Conservation (phyloP, 2,329 filamentous ascomycete species). For the Penicillium sclerotigenum region DNA sequence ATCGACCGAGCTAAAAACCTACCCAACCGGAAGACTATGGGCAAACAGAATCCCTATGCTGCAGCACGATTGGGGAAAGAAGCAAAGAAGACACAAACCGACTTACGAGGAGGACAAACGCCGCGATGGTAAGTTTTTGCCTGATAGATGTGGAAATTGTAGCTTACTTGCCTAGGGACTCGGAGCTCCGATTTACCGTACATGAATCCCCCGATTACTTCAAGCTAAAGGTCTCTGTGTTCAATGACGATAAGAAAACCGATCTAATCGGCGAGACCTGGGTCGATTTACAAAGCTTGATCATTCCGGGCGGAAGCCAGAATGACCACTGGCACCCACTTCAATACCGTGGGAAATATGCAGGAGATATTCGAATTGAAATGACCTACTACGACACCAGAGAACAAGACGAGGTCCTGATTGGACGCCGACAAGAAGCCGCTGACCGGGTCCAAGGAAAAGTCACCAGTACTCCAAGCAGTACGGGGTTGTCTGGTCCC, state of each 20-base stretch:
- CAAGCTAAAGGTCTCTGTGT: slow-evolving; percentile 90
- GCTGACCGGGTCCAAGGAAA: slow-evolving; percentile 38
- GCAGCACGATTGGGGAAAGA: slow-evolving; percentile 92
- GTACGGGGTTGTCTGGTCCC: slow-evolving; percentile 40
- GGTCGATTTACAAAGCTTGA: slow-evolving; percentile 76
- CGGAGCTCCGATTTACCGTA: slow-evolving; percentile 92
- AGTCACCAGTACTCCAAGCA: slow-evolving; percentile 16
- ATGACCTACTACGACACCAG: slow-evolving; percentile 93
- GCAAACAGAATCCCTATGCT: slow-evolving; percentile 97
- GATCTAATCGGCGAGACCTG: slow-evolving; percentile 94
- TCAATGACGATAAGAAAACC: slow-evolving; percentile 98
- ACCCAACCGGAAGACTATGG: slow-evolving; percentile 94
- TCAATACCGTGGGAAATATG: slow-evolving; percentile 88
- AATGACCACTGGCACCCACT: slow-evolving; percentile 88
- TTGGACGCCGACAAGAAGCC: slow-evolving; percentile 52
- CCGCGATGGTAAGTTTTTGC: slow-evolving; percentile 70
- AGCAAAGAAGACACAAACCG: slow-evolving; percentile 93
- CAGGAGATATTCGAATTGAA: slow-evolving; percentile 90
- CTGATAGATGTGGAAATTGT: neutral
- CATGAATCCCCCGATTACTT: slow-evolving; percentile 97
- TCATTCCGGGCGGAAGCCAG: slow-evolving; percentile 85
- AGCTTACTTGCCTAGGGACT: slow-evolving; percentile 64
- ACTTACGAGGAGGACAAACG: slow-evolving; percentile 90
- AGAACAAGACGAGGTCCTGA: slow-evolving; percentile 70
- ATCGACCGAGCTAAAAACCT: slow-evolving; percentile 95